Evolutionary conservation across 208 protist species (phyloP), one percentile per base, ranked within the genome.

Genomic region (Trypanosoma congolense): DNA sequence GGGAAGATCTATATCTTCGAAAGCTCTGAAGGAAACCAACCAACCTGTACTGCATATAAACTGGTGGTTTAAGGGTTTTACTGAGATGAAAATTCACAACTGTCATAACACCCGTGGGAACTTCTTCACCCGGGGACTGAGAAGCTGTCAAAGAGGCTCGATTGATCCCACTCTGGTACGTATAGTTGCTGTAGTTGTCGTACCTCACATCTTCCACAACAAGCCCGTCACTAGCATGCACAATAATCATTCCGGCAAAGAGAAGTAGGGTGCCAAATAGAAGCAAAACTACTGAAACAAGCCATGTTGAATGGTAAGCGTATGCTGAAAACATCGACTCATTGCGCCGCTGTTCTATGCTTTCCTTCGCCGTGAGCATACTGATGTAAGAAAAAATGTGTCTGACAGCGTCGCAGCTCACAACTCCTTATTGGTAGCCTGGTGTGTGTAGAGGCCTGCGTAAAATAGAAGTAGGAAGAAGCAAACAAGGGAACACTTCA

Each of bases 11-110:
- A 70, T 98, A 98, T 29, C 71, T 46, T 6, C 93, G 53, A 56
- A 97, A 93, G 61, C 98, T 98, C 70, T 98, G 94, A 73, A 96
- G 96, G 68, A 94, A 98, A 40, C 95, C 95, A 14, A 75, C 79
- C 3, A 98, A 60, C 16, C 42, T 38, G 33, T 71, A 65, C 25
- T 65, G 58, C 35, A 71, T 29, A 33, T 59, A 71, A 19, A 62
- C 31, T 36, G 56, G 65, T 33, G 40, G 41, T 25, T 40, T 16
- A 18, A 71, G 5, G 49, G 36, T 71, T 29, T 59, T 65, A 24
- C 2, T 25, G 22, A 71, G 38, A 14, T 26, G 22, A 60, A 71
- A 59, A 25, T 6, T 21, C 28, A 28, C 53, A 18, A 12, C 46
- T 5, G 47, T 47, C 22, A 4, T 21, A 22, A 48, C 53, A 12